Evolutionary conservation across 2,329 filamentous ascomycete species (phyloP).

Genomic region (Alternaria incomplexa): DNA sequence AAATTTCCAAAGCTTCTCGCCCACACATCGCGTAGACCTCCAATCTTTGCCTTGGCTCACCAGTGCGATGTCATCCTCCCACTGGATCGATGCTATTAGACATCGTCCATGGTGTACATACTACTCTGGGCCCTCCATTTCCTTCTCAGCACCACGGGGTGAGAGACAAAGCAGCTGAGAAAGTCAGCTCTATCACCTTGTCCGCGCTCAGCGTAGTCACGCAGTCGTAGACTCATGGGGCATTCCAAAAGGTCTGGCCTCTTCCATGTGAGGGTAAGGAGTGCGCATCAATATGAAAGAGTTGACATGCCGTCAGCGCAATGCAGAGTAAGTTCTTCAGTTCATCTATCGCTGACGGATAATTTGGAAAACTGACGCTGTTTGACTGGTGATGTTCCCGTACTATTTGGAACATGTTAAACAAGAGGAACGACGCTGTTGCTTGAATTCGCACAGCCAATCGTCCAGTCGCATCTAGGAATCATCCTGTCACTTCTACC

Average conservation of each 20-base stretch:
- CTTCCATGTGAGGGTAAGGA: neutral
- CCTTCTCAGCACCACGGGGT: neutral
- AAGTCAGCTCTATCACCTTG: neutral
- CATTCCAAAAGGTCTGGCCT: neutral
- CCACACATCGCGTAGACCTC: neutral
- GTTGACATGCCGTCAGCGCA: neutral
- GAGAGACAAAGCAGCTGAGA: neutral
- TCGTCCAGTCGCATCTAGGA: neutral
- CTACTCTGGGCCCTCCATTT: neutral
- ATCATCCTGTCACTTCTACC: neutral
- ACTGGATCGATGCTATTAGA: neutral
- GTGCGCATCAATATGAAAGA: neutral
- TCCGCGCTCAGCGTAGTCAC: neutral
- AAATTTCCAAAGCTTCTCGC: conserved; percentile 1
- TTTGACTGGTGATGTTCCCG: neutral
- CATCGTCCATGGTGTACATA: neutral
- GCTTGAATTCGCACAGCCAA: neutral
- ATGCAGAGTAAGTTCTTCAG: neutral
- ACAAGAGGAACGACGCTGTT: neutral
- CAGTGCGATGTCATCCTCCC: neutral
- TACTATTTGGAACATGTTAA: neutral
- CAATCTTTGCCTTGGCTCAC: neutral
- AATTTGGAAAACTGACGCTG: neutral
- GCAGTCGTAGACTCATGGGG: neutral
- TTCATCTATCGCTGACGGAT: neutral